Conservation (phyloP, 768 basidiomycete species). For the Psilocybe azurescens region DNA sequence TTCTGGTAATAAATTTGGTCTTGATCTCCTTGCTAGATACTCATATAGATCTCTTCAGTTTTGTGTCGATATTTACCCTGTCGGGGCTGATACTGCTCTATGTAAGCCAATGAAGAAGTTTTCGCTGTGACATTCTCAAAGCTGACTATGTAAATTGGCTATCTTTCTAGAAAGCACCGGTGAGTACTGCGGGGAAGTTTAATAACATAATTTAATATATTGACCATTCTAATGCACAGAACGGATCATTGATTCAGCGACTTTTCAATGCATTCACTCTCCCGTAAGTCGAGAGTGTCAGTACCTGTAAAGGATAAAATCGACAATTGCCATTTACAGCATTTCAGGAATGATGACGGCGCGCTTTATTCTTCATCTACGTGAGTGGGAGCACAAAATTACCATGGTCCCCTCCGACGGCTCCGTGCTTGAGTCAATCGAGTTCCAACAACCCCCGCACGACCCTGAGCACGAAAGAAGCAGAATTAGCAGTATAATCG, state of each 20-base stretch:
- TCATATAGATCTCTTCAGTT: background rate
- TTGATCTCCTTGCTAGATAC: background rate
- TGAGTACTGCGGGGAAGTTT: background rate
- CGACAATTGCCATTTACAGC: background rate
- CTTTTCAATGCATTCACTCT: slow-evolving; percentile 3
- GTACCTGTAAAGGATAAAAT: too few species aligned
- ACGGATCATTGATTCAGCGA: slow-evolving; percentile 2
- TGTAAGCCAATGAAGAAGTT: background rate
- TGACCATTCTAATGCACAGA: background rate
- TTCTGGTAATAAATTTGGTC: background rate
- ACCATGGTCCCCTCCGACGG: background rate
- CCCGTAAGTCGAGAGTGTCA: background rate
- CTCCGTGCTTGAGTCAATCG: background rate
- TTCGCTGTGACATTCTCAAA: too few species aligned
- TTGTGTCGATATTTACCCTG: background rate
- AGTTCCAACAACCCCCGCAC: background rate
- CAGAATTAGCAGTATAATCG: background rate
- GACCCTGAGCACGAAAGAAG: too few species aligned
- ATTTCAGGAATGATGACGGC: slow-evolving; percentile 6
- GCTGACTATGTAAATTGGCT: too few species aligned
- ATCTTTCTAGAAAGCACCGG: background rate
- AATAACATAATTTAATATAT: too few species aligned
- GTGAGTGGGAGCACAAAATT: background rate
- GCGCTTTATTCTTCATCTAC: slow-evolving; percentile 7
- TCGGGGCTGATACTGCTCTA: background rate